Evolutionary conservation across 2,329 filamentous ascomycete species (phyloP).

Genomic region (Teratosphaeria zuluensis): DNA sequence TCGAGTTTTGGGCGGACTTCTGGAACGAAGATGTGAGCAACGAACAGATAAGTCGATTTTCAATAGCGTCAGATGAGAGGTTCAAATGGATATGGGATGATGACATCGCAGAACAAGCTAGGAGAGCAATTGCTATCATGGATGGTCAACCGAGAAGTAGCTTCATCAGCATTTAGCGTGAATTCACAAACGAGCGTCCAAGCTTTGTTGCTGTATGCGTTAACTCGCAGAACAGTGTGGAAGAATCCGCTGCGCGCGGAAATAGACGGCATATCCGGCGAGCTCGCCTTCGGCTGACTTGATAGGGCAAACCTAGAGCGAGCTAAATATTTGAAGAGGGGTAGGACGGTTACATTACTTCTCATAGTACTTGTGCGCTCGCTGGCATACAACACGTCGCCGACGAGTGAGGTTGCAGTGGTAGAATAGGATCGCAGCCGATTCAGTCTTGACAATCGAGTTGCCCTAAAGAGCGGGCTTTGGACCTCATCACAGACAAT

Average conservation of each 20-base stretch:
- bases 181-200: too few species aligned
- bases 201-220: background rate
- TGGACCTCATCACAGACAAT: too few species aligned
- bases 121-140: background rate
- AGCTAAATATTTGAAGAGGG: background rate
- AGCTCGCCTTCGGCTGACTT: background rate
- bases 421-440: background rate
- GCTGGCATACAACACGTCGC: background rate
- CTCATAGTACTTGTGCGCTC: background rate
- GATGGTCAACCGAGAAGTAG: conserved; percentile 1
- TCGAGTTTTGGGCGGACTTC: conserved; percentile 9
- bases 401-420: background rate
- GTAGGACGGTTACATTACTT: background rate
- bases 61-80: conserved; percentile 6
- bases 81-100: conserved; percentile 17
- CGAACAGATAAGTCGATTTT: conserved; percentile 11
- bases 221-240: background rate
- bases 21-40: conserved; percentile 10
- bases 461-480: too few species aligned
- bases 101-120: conserved; percentile 10
- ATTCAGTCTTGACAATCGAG: too few species aligned
- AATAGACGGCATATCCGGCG: background rate
- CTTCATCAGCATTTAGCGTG: background rate
- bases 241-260: background rate
- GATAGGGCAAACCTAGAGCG: background rate